Evolutionary conservation across 257 asterid species (phyloP), one percentile per base, ranked within the genome.

Genomic region (Petunia secreta): DNA sequence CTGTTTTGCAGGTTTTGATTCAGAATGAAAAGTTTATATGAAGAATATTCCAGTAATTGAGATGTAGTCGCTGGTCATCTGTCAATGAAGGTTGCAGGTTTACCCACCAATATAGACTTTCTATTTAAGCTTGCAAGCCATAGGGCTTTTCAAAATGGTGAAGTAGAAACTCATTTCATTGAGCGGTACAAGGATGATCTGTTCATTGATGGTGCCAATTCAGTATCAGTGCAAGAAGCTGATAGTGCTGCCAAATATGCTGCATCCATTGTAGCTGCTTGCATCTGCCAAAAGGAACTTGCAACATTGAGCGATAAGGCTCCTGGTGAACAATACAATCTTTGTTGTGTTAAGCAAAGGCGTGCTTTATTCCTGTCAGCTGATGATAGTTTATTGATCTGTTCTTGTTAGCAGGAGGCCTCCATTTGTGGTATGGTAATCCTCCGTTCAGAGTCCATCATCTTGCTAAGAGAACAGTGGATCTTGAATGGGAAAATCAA

Each of bases 51-150:
- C 50, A 50, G 78, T 73, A 50, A 50, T 1, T 73, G 78, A 50
- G 78, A 73, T 50, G 62, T 36, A 73, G 52, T 50, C 62, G 4
- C 60, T 50, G 78, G 7, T 58, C 34, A 58, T 55, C 6, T 63
- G n/a, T 16, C 46, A 78, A 74, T 80, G 53, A 85, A 96, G 99
- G 98, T 96, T 85, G 99, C 97, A 75, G 99, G 99, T 88, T 86
- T 96, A 85, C 99, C 99, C 53, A 96, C 98, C 85, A 96, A 96
- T 87, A 91, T 96, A 52, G 98, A 91, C 90, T 94, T 96, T 88
- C 90, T 96, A 81, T 77, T 77, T 64, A 92, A 94, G 83, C 97
- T 96, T 81, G 95, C 93, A 50, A 87, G 86, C 79, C 97, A 96
- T 76, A 83, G 68, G 81, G 97, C 98, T 82, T 96, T 96, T 81